These are phyloP conservation scores for Linnemannia zychae DNA, from an alignment of 192 early-diverging fungal genomes.

Conservation along the genomic window DNA sequence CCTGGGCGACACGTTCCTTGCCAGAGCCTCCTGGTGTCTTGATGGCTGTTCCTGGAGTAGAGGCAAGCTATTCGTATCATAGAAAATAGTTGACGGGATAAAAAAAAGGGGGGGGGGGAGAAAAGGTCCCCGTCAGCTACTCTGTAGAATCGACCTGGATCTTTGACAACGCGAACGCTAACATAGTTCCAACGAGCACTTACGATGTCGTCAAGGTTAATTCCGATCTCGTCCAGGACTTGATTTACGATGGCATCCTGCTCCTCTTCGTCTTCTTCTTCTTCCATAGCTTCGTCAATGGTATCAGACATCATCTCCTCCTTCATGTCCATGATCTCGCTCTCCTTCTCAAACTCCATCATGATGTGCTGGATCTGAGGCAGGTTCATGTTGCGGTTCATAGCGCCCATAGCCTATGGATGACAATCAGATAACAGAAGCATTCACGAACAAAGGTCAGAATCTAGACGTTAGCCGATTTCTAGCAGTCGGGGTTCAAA, in stretches of 20 bases:
- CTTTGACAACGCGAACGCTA: neutral
- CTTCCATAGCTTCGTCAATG: slow-evolving; percentile 97
- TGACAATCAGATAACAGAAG: neutral
- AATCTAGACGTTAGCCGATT: neutral
- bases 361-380: slow-evolving; percentile 95
- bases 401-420: slow-evolving; percentile 90
- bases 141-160: neutral
- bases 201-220: slow-evolving; percentile 82
- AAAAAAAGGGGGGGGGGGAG: neutral
- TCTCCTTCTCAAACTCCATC: slow-evolving; percentile 97
- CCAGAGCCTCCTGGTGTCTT: slow-evolving; percentile 48
- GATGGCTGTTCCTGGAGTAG: slow-evolving; percentile 61
- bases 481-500: neutral
- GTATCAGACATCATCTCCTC: slow-evolving; percentile 99
- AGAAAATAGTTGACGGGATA: no score
- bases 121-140: neutral
- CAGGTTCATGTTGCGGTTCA: slow-evolving; percentile 96
- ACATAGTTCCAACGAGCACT: slow-evolving; percentile 13
- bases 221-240: slow-evolving; percentile 96
- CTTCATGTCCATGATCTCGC: slow-evolving; percentile 99
- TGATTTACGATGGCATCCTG: slow-evolving; percentile 92
- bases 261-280: slow-evolving; percentile 94
- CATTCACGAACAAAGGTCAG: neutral
- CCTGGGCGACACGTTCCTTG: slow-evolving; percentile 67
- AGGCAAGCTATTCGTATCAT: slow-evolving; percentile 59